Base-by-base conservation (phyloP, 164 flowering plant species). In the Stephania cephalantha region DNA sequence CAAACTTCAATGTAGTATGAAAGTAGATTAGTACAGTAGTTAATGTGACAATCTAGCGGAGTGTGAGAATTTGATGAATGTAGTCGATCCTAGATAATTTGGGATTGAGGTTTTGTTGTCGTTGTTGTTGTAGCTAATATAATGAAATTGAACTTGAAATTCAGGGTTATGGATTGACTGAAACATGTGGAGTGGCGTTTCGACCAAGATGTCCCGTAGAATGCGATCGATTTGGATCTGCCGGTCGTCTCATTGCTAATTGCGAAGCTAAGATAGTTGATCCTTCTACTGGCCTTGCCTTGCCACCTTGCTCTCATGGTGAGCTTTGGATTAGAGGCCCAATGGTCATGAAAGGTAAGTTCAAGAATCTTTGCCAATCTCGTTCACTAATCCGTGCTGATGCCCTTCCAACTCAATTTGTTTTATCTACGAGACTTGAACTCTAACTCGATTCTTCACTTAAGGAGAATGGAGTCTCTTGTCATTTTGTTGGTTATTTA, bases 321-420 rank as follows among this genome's bases (percentile, higher is more conserved):
- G 98, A 95, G 81, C 77, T 95, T 71, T 95, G 97, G 98, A 11
- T 92, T 55, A 83, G 92, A 75, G 95, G 95, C 10, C 94, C 97
- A 20, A 75, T 77, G 8, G 77, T 87, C 73, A 95, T 95, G 97
- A 15, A 18, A 5, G 63, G 63, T 55, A 55, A 35, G 42, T 48
- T 48, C 25, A 48, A 48, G 9, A 6, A 46, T 46, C 7, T 25
- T 53, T 53, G 58, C 58, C 15, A 12, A 9, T 53, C 58, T 53
- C 0, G 15, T 53, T 17, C 5, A 25, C 0, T 25, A 25, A 25
- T 25, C 25, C 25, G 25, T 25, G 25, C 25, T 25, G 25, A 25
- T 25, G 25, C 25, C 15, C 15, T 13, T 50, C 6, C 55, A 50
- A 50, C 15, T 6, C 42, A 35, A 1, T 35, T 35, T 35, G 42